phyloP scores from a whole-genome alignment of 345 rosid genomes.

The Arabis hirsuta region DNA sequence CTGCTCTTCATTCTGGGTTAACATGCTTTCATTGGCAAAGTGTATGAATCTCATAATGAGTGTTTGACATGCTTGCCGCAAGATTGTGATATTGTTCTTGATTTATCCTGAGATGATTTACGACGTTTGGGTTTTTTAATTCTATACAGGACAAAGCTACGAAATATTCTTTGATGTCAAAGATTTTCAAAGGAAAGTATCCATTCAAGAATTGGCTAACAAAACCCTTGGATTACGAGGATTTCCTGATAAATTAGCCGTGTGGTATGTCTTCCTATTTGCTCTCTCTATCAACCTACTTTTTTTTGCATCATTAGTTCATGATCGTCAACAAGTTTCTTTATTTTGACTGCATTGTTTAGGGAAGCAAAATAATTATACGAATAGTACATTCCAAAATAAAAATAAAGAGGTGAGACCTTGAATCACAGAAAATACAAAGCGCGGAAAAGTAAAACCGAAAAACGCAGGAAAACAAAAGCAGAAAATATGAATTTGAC shows the following conservation, averaged over 20 bases:
- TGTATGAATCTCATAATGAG: conserved; percentile 21
- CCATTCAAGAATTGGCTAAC: conserved; percentile 46
- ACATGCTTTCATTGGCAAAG: conserved; percentile 17
- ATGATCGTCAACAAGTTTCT: conserved; percentile 13
- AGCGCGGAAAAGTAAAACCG: not conserved
- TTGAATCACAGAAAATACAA: conserved; percentile 36
- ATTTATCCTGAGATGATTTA: conserved; percentile 16
- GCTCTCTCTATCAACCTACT: conserved; percentile 7
- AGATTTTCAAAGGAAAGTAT: conserved; percentile 39
- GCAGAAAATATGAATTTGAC: conserved; percentile 26
- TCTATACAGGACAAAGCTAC: conserved; percentile 63
- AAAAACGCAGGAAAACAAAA: conserved; percentile 11
- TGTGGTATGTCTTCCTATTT: conserved; percentile 34
- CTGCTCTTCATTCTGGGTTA: conserved; percentile 18
- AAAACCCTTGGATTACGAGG: conserved; percentile 39
- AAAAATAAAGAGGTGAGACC: conserved; percentile 17
- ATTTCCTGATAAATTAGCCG: conserved; percentile 35
- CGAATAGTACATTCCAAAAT: conserved; percentile 26
- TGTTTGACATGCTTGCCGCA: conserved; percentile 7
- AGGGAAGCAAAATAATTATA: conserved; percentile 30
- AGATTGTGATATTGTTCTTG: conserved; percentile 20
- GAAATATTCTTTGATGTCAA: conserved; percentile 50
- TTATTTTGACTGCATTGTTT: conserved; percentile 12
- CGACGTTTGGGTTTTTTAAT: not conserved
- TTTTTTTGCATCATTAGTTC: conserved; percentile 27